Conservation (phyloP, 805 yeast species). For the Teunomyces gatunensis region DNA sequence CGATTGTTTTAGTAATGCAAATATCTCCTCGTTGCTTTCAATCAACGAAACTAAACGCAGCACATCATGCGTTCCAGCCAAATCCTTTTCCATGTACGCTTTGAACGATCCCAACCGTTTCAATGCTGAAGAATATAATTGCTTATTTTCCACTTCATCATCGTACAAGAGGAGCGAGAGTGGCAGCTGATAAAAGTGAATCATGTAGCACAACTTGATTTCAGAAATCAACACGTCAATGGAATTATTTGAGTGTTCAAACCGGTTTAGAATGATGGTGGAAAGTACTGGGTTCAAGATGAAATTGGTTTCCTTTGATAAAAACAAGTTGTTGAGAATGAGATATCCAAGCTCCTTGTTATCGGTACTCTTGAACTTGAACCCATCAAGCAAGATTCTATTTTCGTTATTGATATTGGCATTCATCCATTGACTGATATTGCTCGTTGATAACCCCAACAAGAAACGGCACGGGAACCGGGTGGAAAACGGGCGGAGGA, state of each 20-base stretch:
- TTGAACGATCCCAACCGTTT: constrained; percentile 38
- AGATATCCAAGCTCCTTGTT: constrained; percentile 31
- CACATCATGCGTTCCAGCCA: neutral
- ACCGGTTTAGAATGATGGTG: constrained; percentile 31
- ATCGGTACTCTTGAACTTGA: constrained; percentile 31
- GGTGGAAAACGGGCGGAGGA: constrained; percentile 23
- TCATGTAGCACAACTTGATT: constrained; percentile 37
- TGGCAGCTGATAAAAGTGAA: constrained; percentile 40
- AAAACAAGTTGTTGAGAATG: constrained; percentile 33
- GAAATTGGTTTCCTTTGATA: constrained; percentile 19
- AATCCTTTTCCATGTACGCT: constrained; percentile 24
- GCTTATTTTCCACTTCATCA: constrained; percentile 5
- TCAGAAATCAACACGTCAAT: constrained; percentile 39
- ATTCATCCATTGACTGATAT: constrained; percentile 38
- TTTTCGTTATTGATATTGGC: constrained; percentile 29
- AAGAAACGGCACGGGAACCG: constrained; percentile 33
- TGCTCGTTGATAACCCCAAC: constrained; percentile 34
- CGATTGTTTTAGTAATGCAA: constrained; percentile 15
- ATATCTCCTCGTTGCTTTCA: constrained; percentile 8
- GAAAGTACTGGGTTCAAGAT: constrained; percentile 23
- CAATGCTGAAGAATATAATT: constrained; percentile 21
- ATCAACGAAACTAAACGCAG: neutral
- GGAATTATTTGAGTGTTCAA: constrained; percentile 39
- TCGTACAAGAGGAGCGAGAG: constrained; percentile 21
- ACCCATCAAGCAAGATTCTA: constrained; percentile 25